Percentiles rank a stretch among this genome's conserved stretches.
These are phyloP conservation scores for Cinnamomum chago DNA, from an alignment of 164 flowering plant genomes.

Conservation along the genomic window DNA sequence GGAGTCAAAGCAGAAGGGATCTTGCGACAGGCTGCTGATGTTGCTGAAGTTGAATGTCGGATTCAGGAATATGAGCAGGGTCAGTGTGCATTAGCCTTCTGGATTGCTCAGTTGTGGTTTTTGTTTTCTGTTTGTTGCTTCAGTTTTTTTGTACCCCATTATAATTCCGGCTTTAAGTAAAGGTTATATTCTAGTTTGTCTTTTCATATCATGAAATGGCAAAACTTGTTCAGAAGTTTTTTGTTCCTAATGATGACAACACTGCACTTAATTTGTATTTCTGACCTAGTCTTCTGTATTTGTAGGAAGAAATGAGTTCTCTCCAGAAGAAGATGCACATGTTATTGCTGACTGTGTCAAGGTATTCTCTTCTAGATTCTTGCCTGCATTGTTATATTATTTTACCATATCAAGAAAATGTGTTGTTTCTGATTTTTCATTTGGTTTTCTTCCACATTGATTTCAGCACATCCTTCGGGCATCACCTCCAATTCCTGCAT, in stretches of 20 bases:
- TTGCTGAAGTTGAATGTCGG: constrained; percentile 85
- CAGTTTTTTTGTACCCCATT: background rate
- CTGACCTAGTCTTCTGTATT: background rate
- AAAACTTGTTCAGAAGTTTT: too few species aligned
- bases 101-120: too few species aligned
- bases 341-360: constrained; percentile 88
- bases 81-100: constrained; percentile 10
- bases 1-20: constrained; percentile 91
- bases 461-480: constrained; percentile 83
- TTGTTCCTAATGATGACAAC: too few species aligned
- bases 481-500: constrained; percentile 90
- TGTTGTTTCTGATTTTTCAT: background rate
- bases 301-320: constrained; percentile 77
- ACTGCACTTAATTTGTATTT: too few species aligned
- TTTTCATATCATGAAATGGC: too few species aligned
- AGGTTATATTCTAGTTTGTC: background rate
- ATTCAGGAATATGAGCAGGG: constrained; percentile 88
- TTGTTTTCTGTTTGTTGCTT: background rate
- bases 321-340: constrained; percentile 87
- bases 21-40: constrained; percentile 93
- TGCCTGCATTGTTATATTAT: background rate
- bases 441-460: constrained; percentile 3
- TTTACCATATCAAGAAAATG: background rate
- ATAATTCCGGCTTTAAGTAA: background rate
- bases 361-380: constrained; percentile 36